phyloP scores from a whole-genome alignment of 345 rosid species.

The Melaleuca quinquenervia region DNA sequence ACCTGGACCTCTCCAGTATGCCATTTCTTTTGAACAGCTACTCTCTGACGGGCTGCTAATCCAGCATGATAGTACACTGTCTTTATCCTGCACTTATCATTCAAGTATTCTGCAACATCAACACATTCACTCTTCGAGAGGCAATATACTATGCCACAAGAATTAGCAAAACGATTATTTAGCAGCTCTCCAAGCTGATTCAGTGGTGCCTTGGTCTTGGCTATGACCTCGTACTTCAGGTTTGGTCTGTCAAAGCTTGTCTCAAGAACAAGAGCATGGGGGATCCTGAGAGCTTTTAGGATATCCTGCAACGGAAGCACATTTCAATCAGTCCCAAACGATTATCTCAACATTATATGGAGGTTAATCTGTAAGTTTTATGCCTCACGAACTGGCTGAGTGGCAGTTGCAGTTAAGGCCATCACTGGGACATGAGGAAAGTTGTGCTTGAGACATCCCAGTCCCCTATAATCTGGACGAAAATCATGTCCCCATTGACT shows the following conservation, averaged over 20 bases:
- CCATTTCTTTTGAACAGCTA: conserved; percentile 79
- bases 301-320: conserved; percentile 43
- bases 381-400: conserved; percentile 70
- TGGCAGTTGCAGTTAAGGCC: conserved; percentile 91
- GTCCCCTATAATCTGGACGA: conserved; percentile 80
- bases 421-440: conserved; percentile 61
- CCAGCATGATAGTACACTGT: conserved; percentile 78
- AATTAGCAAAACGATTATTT: conserved; percentile 51
- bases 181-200: conserved; percentile 78
- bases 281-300: conserved; percentile 61
- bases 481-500: conserved; percentile 99
- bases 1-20: conserved; percentile 66
- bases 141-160: conserved; percentile 77
- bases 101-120: conserved; percentile 67
- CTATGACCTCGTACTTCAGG: conserved; percentile 74
- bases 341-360: background rate
- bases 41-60: conserved; percentile 63
- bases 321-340: background rate
- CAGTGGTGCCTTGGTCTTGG: conserved; percentile 60
- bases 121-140: conserved; percentile 82
- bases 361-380: background rate
- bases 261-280: conserved; percentile 69
- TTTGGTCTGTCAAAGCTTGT: conserved; percentile 94
- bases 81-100: conserved; percentile 64
- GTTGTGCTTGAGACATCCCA: conserved; percentile 76